Conservation (phyloP, 257 asterid species). For the Petunia axillaris region DNA sequence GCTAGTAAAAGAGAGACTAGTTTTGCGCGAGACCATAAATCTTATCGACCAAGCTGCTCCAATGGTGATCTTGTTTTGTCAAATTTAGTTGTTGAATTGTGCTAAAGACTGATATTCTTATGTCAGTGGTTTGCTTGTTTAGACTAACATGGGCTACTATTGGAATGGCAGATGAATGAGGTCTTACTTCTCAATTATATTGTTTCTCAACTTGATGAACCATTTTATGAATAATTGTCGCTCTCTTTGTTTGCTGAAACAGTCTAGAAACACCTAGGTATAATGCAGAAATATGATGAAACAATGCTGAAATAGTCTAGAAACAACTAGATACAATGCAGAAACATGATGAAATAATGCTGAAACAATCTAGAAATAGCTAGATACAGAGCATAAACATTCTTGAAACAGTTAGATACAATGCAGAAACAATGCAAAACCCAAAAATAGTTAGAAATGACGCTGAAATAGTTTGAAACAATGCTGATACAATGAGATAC, state of each 20-base stretch:
- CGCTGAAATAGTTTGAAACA: too few relatives aligned
- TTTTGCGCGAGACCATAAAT: slow-evolving; percentile 66
- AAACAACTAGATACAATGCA: too few relatives aligned
- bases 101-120: slow-evolving; percentile 32
- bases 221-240: slow-evolving; percentile 49
- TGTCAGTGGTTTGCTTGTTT: slow-evolving; percentile 33
- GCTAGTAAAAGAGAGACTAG: slow-evolving; percentile 62
- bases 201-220: slow-evolving; percentile 94
- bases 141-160: slow-evolving; percentile 39
- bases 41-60: slow-evolving; percentile 81
- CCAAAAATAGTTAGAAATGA: too few relatives aligned
- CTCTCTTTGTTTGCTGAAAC: background rate
- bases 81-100: slow-evolving; percentile 58
- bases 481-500: too few relatives aligned
- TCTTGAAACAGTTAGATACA: too few relatives aligned
- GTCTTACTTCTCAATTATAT: slow-evolving; percentile 96
- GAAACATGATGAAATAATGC: too few relatives aligned
- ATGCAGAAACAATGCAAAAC: too few relatives aligned
- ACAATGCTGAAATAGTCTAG: too few relatives aligned
- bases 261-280: too few relatives aligned
- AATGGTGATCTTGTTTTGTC: slow-evolving; percentile 83
- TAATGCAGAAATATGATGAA: too few relatives aligned
- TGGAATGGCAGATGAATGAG: slow-evolving; percentile 90
- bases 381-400: too few relatives aligned
- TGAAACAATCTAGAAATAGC: too few relatives aligned